Evolutionary conservation across 192 early-diverging fungal genomes (phyloP).

Genomic region (Backusella tuberculispora): DNA sequence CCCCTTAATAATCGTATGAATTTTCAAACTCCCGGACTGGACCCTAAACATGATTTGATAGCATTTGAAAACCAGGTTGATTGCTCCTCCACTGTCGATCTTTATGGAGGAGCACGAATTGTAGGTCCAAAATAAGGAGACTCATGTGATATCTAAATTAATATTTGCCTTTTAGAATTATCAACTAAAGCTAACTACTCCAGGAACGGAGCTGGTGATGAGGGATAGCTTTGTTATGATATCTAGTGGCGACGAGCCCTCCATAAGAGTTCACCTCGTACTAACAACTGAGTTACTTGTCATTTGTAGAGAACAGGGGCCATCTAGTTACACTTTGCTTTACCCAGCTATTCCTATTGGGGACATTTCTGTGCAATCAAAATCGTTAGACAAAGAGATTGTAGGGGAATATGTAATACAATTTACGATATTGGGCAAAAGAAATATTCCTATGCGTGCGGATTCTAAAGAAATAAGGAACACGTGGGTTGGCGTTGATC

Average conservation of each 20-base stretch:
- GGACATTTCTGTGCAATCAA: slow-evolving; percentile 42
- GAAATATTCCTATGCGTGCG: slow-evolving; percentile 9
- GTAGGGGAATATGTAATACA: slow-evolving; percentile 28
- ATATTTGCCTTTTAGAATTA: slow-evolving; percentile 26
- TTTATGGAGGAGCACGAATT: slow-evolving; percentile 55
- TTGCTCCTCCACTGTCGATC: slow-evolving; percentile 45
- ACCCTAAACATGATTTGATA: background rate
- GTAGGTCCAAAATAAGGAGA: slow-evolving; percentile 33
- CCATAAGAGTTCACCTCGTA: slow-evolving; percentile 41
- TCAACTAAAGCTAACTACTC: slow-evolving; percentile 26
- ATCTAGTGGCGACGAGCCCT: slow-evolving; percentile 7
- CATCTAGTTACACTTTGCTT: slow-evolving; percentile 44
- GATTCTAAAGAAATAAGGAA: slow-evolving; percentile 22
- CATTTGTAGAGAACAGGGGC: slow-evolving; percentile 24
- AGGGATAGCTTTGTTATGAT: slow-evolving; percentile 32
- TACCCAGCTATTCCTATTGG: slow-evolving; percentile 53
- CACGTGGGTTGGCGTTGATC: slow-evolving; percentile 24
- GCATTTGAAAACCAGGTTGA: slow-evolving; percentile 48
- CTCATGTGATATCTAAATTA: slow-evolving; percentile 1
- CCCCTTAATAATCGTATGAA: background rate
- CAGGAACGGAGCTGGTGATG: slow-evolving; percentile 21
- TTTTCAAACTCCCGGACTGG: background rate
- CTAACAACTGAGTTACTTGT: slow-evolving; percentile 43
- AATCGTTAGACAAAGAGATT: slow-evolving; percentile 16
- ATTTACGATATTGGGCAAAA: slow-evolving; percentile 19